Evolutionary conservation across 2,329 filamentous ascomycete species (phyloP).

Genomic region (Aureobasidium sp.): DNA sequence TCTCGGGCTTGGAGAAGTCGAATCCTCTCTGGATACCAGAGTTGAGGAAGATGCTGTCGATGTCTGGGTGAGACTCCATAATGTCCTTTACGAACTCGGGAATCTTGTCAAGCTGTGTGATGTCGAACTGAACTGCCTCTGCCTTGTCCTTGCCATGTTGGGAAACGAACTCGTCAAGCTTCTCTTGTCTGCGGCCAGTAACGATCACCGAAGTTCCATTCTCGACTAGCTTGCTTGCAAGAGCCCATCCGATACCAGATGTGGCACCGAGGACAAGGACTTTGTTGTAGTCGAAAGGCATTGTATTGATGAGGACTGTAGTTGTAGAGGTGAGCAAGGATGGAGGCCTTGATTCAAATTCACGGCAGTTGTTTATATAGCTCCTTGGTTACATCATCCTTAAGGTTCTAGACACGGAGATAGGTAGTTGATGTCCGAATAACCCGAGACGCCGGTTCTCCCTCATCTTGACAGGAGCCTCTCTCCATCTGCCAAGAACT

Average conservation of each 20-base stretch:
- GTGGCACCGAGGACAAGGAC: conserved; percentile 48
- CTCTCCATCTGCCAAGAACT: too few relatives aligned
- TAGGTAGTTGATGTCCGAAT: not conserved
- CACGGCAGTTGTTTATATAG: not conserved
- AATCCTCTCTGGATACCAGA: conserved; percentile 45
- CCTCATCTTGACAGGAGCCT: too few relatives aligned
- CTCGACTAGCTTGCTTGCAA: conserved; percentile 41
- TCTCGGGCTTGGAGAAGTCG: conserved; percentile 42
- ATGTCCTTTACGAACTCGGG: conserved; percentile 36
- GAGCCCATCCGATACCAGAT: conserved; percentile 43
- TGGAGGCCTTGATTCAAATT: not conserved
- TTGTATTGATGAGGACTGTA: not conserved
- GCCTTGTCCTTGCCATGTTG: conserved; percentile 41
- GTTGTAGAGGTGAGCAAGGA: not conserved
- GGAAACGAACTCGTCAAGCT: conserved; percentile 40
- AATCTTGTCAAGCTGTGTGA: conserved; percentile 42
- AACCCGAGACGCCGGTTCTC: not conserved
- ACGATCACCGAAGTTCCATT: conserved; percentile 42
- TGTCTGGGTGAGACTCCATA: conserved; percentile 39
- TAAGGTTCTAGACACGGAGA: not conserved
- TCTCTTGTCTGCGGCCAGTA: conserved; percentile 44
- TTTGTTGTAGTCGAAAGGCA: conserved; percentile 44
- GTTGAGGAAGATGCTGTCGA: conserved; percentile 46
- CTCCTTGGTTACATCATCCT: not conserved
- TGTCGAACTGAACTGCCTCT: conserved; percentile 41